Base-by-base conservation (phyloP, 768 basidiomycete genomes). In the Boletus bicolor region DNA sequence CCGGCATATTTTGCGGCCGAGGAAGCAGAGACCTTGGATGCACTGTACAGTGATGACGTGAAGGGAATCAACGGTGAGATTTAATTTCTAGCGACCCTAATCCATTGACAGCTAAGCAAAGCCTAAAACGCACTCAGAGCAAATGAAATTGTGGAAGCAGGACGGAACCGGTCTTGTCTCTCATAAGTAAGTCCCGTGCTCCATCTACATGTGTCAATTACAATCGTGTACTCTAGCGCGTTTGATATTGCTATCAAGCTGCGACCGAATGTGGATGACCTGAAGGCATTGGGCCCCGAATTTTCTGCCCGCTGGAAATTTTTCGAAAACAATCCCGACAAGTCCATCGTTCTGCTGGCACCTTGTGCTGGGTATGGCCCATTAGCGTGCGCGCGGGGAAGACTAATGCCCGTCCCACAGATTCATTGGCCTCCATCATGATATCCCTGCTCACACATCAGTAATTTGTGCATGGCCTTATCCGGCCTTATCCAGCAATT, bases 161-260 rank as follows among this genome's bases (percentile, higher is more conserved):
- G 64, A 72, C 3, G 82, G 79, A 4, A 73, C 65, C n/a, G 82
- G 82, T 11, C 59, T 81, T 45, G 69, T 86, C 56, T 73, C 82
- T 1, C 78, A 81, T 61, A 86, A 84, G 85, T 85, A 46, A 5
- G 75, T 54, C 61, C n/a, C 28, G 17, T 34, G 15, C 41, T 48
- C 11, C 34, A 34, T 4, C 36, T 36, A 4, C 2, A 21, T 35
- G n/a, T 10, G 26, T 21, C 7, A 30, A 28, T 46, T 9, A 38
- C 3, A 30, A 3, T 24, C 39, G 12, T 32, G n/a, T 15, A 37
- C 7, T 55, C 35, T 59, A 85, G 83, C 58, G 81, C 73, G 2
- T 60, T 80, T 32, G 82, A 86, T 58, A 77, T 77, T 30, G 84
- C 81, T 5, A 75, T 82, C 57, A 85, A 83, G 61, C 61, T 84